Percentiles rank a stretch among this genome's conserved stretches.
phyloP scores from a whole-genome alignment of 352 stramenopile genomes.

The Pythium guiyangense region DNA sequence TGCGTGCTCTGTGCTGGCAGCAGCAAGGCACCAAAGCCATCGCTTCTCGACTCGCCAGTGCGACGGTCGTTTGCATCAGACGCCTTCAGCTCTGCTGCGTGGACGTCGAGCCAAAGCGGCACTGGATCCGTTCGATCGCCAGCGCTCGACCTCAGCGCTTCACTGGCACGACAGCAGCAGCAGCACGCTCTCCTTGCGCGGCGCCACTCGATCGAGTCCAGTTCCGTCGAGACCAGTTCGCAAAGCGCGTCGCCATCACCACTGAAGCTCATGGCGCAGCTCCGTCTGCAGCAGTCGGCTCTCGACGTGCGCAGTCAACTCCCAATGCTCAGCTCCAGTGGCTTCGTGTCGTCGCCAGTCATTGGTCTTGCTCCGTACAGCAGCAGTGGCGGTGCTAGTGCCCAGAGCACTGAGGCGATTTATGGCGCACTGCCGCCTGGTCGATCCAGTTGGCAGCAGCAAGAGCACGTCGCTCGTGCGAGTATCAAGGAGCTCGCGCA shows the following conservation, averaged over 20 bases:
- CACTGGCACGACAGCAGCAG: neutral
- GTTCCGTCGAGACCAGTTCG: neutral
- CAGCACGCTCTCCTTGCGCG: neutral
- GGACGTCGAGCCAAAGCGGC: neutral
- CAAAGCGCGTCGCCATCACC: neutral
- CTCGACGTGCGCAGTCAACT: conserved; percentile 1
- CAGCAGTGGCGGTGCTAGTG: too few relatives aligned
- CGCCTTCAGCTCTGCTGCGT: neutral
- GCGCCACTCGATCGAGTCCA: conserved; percentile 8
- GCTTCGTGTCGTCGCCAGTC: neutral
- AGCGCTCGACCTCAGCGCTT: neutral
- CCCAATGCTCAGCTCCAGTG: neutral
- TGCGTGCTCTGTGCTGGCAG: conserved; percentile 60
- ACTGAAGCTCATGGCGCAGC: neutral
- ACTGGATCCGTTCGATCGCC: neutral
- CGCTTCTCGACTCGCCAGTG: too few relatives aligned
- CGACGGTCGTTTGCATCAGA: too few relatives aligned
- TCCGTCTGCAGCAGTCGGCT: conserved; percentile 7
- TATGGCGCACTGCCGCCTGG: neutral
- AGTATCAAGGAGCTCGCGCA: conserved; percentile 9
- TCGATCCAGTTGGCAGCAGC: neutral
- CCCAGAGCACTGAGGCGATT: neutral
- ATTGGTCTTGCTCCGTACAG: too few relatives aligned
- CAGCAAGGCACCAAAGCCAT: conserved; percentile 17
- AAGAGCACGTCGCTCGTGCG: neutral